These are phyloP conservation scores for Talaromyces islandicus DNA, from an alignment of 2,329 filamentous ascomycete species.

Conservation along the genomic window DNA sequence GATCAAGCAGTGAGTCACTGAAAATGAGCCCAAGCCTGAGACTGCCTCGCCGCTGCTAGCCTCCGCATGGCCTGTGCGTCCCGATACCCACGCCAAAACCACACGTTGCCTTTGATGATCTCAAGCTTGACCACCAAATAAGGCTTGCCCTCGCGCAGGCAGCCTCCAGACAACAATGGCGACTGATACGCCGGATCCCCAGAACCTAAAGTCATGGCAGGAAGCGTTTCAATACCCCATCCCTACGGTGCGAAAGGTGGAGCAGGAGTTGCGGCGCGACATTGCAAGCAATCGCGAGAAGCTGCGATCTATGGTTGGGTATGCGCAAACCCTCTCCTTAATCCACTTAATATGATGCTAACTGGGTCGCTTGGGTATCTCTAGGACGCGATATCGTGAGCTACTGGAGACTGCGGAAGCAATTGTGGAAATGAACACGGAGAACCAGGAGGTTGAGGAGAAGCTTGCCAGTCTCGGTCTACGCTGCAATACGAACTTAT, in stretches of 20 bases:
- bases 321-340: slow-evolving; percentile 19
- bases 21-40: slow-evolving; percentile 17
- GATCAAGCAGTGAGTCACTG: neutral
- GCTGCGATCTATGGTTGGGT: slow-evolving; percentile 62
- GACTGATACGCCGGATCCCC: slow-evolving; percentile 51
- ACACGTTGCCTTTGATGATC: neutral
- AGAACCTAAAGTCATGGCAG: slow-evolving; percentile 55
- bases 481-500: slow-evolving; percentile 65
- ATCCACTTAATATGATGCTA: neutral
- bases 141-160: slow-evolving; percentile 3
- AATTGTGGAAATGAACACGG: slow-evolving; percentile 81
- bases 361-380: neutral
- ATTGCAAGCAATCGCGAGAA: slow-evolving; percentile 60
- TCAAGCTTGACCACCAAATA: neutral
- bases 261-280: slow-evolving; percentile 58
- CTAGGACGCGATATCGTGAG: slow-evolving; percentile 69
- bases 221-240: slow-evolving; percentile 63
- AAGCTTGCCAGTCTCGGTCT: slow-evolving; percentile 67
- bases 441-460: slow-evolving; percentile 69
- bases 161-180: slow-evolving; percentile 36
- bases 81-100: neutral
- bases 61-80: slow-evolving; percentile 10
- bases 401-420: slow-evolving; percentile 86
- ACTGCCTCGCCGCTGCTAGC: neutral
- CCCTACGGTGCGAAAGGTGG: slow-evolving; percentile 56